Base-by-base conservation (phyloP, 176 grass and related monocot species). In the Otatea glauca region DNA sequence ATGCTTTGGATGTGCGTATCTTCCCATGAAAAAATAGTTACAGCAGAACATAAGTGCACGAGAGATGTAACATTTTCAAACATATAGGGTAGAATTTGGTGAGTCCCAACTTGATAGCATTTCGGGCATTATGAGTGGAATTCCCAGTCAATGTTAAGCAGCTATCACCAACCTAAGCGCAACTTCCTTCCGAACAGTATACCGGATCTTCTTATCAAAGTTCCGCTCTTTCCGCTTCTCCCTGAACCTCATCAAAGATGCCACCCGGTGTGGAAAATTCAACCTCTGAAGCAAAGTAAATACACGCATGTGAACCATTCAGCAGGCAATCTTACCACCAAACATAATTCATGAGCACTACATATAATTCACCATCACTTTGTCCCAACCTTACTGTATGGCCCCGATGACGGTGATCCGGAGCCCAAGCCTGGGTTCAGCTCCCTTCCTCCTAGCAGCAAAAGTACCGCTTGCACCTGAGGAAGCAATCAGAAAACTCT, bases 131-230 rank as follows among this genome's bases (percentile, higher is more conserved):
- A 48, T 3, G 9, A 48, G 32, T 37, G 23, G 49, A 80, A 58
- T 49, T 6, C 6, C 63, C 53, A 76, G 21, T 49, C 35, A 24
- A 29, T n/a, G 65, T 32, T 76, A 20, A 85, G 18, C 54, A 85
- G 48, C 58, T 24, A 49, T 48, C 45, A 74, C 84, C 83, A 88
- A 99, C 96, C 96, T 99, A 45, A 96, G 88, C 1, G 96, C 96
- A 43, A 99, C 96, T 72, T 99, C 96, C 84, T 99, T 99, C 41
- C 96, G 78, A 27, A 99, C 96, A 58, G 78, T 90, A 74, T 99
- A 99, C 65, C 96, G 85, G 59, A 99, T 99, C 86, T 99, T 99
- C 88, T 99, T 99, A 81, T 99, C 96, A 81, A 99, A 99, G 60
- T 96, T 99, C 16, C 96, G 89, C 37, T 96, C 96, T 81, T 99